Percentiles rank a stretch among this genome's conserved stretches.
Conservation (phyloP, 805 yeast genomes). For the Saccharomyces kudriavzevii region DNA sequence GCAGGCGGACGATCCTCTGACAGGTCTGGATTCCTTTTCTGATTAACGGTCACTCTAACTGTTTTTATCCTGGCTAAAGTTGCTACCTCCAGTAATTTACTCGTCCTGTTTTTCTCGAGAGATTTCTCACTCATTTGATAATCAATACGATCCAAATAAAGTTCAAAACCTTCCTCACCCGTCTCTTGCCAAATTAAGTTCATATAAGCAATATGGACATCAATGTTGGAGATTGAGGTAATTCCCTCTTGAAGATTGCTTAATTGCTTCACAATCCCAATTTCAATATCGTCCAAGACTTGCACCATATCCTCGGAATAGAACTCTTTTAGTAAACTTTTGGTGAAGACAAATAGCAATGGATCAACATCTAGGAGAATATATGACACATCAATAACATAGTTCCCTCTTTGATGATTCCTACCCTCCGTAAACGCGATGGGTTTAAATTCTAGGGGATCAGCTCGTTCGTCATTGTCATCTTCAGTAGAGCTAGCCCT, state of each 20-base stretch:
- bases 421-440: not conserved
- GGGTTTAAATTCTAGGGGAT: not conserved
- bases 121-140: constrained; percentile 16
- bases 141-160: constrained; percentile 17
- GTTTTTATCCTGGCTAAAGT: constrained; percentile 13
- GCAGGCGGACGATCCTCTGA: constrained; percentile 22
- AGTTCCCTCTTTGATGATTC: constrained; percentile 8
- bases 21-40: constrained; percentile 2
- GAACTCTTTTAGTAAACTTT: constrained; percentile 31
- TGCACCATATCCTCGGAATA: constrained; percentile 37
- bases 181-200: constrained; percentile 19
- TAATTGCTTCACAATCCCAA: constrained; percentile 44
- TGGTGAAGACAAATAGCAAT: constrained; percentile 32
- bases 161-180: constrained; percentile 12
- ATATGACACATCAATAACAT: constrained; percentile 36
- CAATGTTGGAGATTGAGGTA: constrained; percentile 9
- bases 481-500: not conserved
- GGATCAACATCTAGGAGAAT: constrained; percentile 35
- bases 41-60: constrained; percentile 14
- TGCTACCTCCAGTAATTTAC: constrained; percentile 9
- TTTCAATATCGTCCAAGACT: constrained; percentile 58
- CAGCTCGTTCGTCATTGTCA: not conserved
- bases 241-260: constrained; percentile 24
- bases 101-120: constrained; percentile 13
- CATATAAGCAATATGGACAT: constrained; percentile 11